Base-by-base conservation (phyloP, 176 grass and related monocot species). In the Canna indica region DNA sequence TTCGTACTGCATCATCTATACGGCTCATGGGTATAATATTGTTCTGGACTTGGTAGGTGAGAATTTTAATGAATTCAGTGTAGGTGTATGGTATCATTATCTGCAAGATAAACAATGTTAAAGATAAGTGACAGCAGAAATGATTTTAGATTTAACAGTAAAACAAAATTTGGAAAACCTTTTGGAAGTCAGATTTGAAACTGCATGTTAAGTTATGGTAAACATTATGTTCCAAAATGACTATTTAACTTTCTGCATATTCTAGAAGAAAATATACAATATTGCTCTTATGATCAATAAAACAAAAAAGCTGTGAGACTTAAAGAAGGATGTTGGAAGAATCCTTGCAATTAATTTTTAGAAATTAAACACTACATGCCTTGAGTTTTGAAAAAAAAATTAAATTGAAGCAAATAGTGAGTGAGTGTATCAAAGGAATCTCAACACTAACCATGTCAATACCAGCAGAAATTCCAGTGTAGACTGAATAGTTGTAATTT, bases 401-500 rank as follows among this genome's bases (percentile, higher is more conserved):
- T n/a, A n/a, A n/a, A n/a, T n/a, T n/a, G n/a, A n/a, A n/a, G n/a
- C n/a, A n/a, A n/a, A n/a, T n/a, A n/a, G n/a, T n/a, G n/a, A n/a
- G n/a, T n/a, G n/a, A n/a, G n/a, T n/a, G n/a, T n/a, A n/a, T n/a
- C n/a, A n/a, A 44, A 44, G 5, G 5, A 5, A 53, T 5, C 3
- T 20, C 13, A 20, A 47, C 20, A 20, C 45, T 34, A 6, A 70
- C 68, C 68, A 70, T 70, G 45, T 70, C 68, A 12, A 70, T 48
- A 22, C 68, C 68, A 13, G 68, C 68, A 50, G 13, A 15, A 11
- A 70, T 33, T 33, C 7, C 6, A 48, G 45, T 11, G 28, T 18
- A 3, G 3, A 70, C 4, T 10, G 68, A 70, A 22, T 70, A 70
- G 6, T 16, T 32, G 68, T 70, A 70, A 70, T 70, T 52, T 70